Conservation (phyloP, 176 grass and related monocot species). For the Juncus effusus region DNA sequence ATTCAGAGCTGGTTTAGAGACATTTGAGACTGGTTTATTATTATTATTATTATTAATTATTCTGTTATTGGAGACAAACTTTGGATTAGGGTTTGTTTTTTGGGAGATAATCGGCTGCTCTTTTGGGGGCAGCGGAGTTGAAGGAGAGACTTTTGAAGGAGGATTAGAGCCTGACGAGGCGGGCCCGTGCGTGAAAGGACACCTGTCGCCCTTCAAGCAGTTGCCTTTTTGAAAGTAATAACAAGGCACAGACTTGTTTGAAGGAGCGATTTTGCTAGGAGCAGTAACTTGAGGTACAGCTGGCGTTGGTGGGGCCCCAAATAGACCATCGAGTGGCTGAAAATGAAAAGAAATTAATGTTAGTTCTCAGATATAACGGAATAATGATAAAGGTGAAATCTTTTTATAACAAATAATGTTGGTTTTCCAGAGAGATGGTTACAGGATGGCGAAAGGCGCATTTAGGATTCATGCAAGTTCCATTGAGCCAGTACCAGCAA, state of each 20-base stretch:
- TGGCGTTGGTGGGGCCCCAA: conserved; percentile 40
- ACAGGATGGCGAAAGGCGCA: conserved; percentile 92
- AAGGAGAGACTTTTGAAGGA: conserved; percentile 36
- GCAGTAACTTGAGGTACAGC: conserved; percentile 27
- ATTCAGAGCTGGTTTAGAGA: conserved; percentile 31
- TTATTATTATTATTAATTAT: conserved; percentile 7
- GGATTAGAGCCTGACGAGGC: conserved; percentile 38
- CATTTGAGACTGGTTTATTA: conserved; percentile 9
- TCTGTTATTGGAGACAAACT: conserved; percentile 21
- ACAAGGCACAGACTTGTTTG: conserved; percentile 75
- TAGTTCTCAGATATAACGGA: conserved; percentile 22
- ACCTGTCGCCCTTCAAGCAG: conserved; percentile 93
- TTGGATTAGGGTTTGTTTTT: neutral
- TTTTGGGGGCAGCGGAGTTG: conserved; percentile 33
- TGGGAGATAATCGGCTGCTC: conserved; percentile 15
- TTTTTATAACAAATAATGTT: neutral
- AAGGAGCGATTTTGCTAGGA: conserved; percentile 28
- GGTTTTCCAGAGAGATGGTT: conserved; percentile 14
- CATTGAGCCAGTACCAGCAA: conserved; percentile 90
- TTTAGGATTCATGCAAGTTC: conserved; percentile 83
- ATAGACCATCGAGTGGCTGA: conserved; percentile 81
- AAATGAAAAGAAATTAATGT: conserved; percentile 31
- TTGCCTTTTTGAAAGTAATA: conserved; percentile 96
- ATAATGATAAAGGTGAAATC: conserved; percentile 12
- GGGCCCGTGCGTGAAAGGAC: conserved; percentile 67